Percentiles rank a stretch among this genome's conserved stretches.
Evolutionary conservation across 768 basidiomycete species (phyloP).

Genomic region (Sarcodon sp.): DNA sequence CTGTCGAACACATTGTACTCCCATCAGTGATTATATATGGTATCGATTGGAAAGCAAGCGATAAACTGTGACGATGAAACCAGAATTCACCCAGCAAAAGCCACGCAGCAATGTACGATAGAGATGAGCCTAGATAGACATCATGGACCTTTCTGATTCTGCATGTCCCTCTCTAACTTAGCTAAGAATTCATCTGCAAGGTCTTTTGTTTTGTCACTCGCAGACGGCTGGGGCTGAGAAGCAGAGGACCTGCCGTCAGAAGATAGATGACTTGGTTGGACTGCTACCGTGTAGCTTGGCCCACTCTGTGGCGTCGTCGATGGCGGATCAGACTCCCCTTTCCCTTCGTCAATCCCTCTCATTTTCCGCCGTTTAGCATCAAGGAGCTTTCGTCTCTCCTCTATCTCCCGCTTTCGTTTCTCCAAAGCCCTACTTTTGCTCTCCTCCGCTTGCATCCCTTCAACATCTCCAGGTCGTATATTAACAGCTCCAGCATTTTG

Average conservation of each 20-base stretch:
- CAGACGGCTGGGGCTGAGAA: background rate
- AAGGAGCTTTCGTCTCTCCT: slow-evolving; percentile 44
- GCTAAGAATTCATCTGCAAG: slow-evolving; percentile 59
- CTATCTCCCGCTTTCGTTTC: slow-evolving; percentile 64
- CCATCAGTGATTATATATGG: no score
- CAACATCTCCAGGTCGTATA: slow-evolving; percentile 55
- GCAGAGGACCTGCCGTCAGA: background rate
- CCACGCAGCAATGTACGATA: no score
- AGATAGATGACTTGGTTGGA: background rate
- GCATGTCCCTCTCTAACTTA: slow-evolving; percentile 49
- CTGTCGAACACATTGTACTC: no score
- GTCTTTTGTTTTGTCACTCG: slow-evolving; percentile 5
- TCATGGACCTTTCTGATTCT: no score
- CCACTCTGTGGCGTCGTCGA: background rate
- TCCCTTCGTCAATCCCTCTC: slow-evolving; percentile 8
- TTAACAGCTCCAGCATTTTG: slow-evolving; percentile 50
- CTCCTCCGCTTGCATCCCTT: slow-evolving; percentile 47
- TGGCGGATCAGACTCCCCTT: background rate
- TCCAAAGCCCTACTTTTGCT: slow-evolving; percentile 45
- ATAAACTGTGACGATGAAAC: no score
- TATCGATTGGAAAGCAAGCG: no score
- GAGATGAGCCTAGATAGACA: no score
- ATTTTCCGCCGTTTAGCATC: slow-evolving; percentile 60
- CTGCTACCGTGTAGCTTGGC: background rate
- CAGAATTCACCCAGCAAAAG: no score